phyloP scores from a whole-genome alignment of 2,329 filamentous ascomycete genomes.

The Colletotrichum neosansevieriae region DNA sequence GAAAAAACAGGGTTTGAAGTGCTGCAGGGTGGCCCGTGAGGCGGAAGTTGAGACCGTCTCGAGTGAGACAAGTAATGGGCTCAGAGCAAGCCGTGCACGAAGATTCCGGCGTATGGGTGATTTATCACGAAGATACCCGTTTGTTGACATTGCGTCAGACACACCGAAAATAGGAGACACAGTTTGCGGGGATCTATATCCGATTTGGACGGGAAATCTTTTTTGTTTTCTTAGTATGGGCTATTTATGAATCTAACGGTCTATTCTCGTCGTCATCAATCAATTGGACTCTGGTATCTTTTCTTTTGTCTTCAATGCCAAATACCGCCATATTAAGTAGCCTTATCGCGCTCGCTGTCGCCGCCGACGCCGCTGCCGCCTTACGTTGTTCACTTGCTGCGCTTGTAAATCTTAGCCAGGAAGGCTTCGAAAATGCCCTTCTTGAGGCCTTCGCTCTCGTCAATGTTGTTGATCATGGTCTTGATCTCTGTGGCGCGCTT shows the following conservation, averaged over 20 bases:
- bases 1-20: neutral
- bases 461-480: slow-evolving; percentile 79
- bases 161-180: slow-evolving; percentile 3
- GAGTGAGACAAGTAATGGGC: slow-evolving; percentile 14
- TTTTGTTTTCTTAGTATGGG: slow-evolving; percentile 31
- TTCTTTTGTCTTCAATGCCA: slow-evolving; percentile 19
- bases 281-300: slow-evolving; percentile 35
- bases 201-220: slow-evolving; percentile 22
- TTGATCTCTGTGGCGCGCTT: slow-evolving; percentile 83
- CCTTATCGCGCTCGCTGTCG: neutral
- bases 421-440: slow-evolving; percentile 91
- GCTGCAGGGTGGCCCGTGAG: slow-evolving; percentile 12
- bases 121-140: slow-evolving; percentile 39
- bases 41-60: neutral
- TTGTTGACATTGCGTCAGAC: slow-evolving; percentile 28
- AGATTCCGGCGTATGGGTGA: slow-evolving; percentile 21
- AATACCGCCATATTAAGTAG: slow-evolving; percentile 13
- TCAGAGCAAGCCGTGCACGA: slow-evolving; percentile 8
- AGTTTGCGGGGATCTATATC: neutral
- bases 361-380: neutral
- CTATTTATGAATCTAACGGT: slow-evolving; percentile 35
- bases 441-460: slow-evolving; percentile 91
- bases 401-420: slow-evolving; percentile 97
- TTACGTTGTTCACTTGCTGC: slow-evolving; percentile 78
- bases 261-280: slow-evolving; percentile 34